Percentiles rank a stretch among this genome's conserved stretches.
Evolutionary conservation across 768 basidiomycete genomes (phyloP).

Genomic region (Steccherinum ochraceum): DNA sequence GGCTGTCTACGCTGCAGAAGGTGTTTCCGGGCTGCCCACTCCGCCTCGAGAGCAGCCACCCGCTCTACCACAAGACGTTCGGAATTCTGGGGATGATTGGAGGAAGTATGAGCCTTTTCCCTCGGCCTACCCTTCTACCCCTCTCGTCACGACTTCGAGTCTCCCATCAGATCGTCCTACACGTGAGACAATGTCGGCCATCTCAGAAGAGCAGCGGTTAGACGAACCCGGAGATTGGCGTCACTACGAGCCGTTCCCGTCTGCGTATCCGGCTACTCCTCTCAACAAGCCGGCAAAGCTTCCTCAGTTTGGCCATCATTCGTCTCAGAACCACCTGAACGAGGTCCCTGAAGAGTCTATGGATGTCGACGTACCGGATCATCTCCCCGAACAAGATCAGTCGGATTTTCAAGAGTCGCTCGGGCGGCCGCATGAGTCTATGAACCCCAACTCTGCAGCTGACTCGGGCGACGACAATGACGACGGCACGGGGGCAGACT

Average conservation of each 20-base stretch:
- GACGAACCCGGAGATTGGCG: slow-evolving; percentile 15
- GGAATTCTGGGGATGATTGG: slow-evolving; percentile 52
- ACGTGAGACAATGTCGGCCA: background rate
- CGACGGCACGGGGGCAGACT: slow-evolving; percentile 34
- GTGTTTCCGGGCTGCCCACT: background rate
- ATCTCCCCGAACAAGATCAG: slow-evolving; percentile 16
- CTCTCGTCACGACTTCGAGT: slow-evolving; percentile 34
- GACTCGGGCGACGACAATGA: slow-evolving; percentile 53
- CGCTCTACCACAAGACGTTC: background rate
- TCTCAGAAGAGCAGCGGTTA: slow-evolving; percentile 3
- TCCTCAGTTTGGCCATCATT: background rate
- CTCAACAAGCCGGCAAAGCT: slow-evolving; percentile 8
- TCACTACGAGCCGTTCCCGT: slow-evolving; percentile 16
- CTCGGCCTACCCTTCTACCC: slow-evolving; percentile 72
- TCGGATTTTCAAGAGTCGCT: slow-evolving; percentile 72
- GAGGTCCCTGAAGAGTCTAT: slow-evolving; percentile 6
- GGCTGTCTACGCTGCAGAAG: slow-evolving; percentile 31
- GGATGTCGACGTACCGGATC: slow-evolving; percentile 29
- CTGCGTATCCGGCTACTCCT: slow-evolving; percentile 20
- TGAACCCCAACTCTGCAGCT: slow-evolving; percentile 51
- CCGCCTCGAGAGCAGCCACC: background rate
- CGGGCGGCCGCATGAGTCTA: slow-evolving; percentile 55
- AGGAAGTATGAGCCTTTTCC: slow-evolving; percentile 69
- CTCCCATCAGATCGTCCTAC: slow-evolving; percentile 18
- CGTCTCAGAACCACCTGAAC: background rate